Evolutionary conservation across 768 basidiomycete genomes (phyloP), one percentile per base, ranked within the genome.

Genomic region (Boletellus ananiceps): DNA sequence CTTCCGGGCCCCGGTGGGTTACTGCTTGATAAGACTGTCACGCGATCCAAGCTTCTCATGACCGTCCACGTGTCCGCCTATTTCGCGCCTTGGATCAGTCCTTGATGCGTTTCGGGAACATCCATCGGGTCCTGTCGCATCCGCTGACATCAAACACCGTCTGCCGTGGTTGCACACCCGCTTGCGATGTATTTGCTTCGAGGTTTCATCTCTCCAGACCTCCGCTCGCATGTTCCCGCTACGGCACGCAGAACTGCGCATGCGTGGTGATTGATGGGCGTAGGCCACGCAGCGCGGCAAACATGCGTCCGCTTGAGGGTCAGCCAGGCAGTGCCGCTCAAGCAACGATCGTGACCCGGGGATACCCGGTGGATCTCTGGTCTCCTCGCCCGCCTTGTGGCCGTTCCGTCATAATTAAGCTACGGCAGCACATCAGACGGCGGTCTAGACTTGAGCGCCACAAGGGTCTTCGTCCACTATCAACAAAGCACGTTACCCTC

Each of bases 231-330:
- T 49, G 46, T 62, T 62, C 52, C 57, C 33, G 53, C 39, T 58
- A 62, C 58, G 62, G 60, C 62, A 64, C 57, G 52, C 53, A 33
- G 49, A 55, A 33, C 51, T 57, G 62, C 46, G 52, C 56, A 57
- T 52, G 52, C 48, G 55, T 57, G 55, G 54, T 69, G 64, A 60
- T 34, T 68, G 62, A 67, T 66, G 62, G 50, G 40, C n/a, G 50
- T 52, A 39, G 57, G 46, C 44, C 63, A 59, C 47, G 46, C 51
- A 47, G 59, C 52, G 43, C 43, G 53, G 56, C 52, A 57, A 51
- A 48, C 67, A 60, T 38, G 38, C 52, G 39, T 40, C 39, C 18
- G 16, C 31, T 23, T 27, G 36, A 38, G 54, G 50, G 57, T 39
- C 47, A 25, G 29, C 42, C 34, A 53, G 52, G 52, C 35, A 46